Evolutionary conservation across 306 rosid genomes (phyloP).

Genomic region (Quercus engelmannii): DNA sequence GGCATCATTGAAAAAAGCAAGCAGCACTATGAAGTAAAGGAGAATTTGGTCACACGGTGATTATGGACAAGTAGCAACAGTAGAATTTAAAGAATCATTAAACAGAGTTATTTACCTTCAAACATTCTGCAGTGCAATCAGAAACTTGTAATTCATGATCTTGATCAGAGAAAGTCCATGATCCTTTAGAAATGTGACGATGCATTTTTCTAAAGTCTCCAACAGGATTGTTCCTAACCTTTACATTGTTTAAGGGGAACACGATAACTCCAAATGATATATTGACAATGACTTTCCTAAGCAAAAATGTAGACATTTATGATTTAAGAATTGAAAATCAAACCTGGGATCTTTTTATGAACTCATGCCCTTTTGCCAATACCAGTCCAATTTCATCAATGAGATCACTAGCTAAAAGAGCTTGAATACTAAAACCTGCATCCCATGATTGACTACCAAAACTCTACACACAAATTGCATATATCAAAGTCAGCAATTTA

Average conservation of each 20-base stretch:
- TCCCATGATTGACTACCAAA: too few relatives aligned
- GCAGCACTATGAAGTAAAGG: conserved; percentile 48
- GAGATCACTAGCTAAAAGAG: too few relatives aligned
- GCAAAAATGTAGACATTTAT: too few relatives aligned
- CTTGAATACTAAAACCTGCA: too few relatives aligned
- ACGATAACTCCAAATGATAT: too few relatives aligned
- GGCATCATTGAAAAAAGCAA: conserved; percentile 56
- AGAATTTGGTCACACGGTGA: neutral
- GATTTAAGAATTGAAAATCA: too few relatives aligned
- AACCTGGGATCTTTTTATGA: too few relatives aligned
- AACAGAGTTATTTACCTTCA: conserved; percentile 40
- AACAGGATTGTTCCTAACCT: conserved; percentile 60
- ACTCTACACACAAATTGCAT: too few relatives aligned
- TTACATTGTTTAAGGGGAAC: neutral
- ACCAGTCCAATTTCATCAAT: too few relatives aligned
- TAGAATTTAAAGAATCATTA: neutral
- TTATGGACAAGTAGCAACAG: neutral
- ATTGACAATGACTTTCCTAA: too few relatives aligned
- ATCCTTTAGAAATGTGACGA: conserved; percentile 80
- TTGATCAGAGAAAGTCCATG: conserved; percentile 78
- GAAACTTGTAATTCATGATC: conserved; percentile 92
- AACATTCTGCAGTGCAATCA: conserved; percentile 75
- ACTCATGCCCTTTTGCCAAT: too few relatives aligned
- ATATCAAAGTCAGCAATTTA: too few relatives aligned
- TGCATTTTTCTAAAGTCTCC: conserved; percentile 64